Conservation (phyloP, 352 stramenopile genomes). For the Globisporangium parvum region DNA sequence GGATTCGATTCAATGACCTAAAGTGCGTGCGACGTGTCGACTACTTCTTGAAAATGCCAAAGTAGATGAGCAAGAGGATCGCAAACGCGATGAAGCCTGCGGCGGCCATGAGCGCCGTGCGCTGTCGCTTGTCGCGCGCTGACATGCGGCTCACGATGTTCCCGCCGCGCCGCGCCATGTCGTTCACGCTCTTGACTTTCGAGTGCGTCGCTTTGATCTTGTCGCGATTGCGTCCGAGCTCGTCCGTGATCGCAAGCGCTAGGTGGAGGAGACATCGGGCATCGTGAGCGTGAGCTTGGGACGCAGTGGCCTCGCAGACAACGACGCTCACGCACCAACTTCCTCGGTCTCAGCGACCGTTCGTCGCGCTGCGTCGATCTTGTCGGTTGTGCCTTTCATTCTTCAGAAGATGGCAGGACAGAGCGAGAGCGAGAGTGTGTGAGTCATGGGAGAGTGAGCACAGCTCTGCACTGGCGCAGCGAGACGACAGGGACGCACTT, state of each 20-base stretch:
- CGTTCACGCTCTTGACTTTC: slow-evolving; percentile 83
- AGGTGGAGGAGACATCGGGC: not conserved
- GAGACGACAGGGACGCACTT: slow-evolving; percentile 37
- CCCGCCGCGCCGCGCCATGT: slow-evolving; percentile 74
- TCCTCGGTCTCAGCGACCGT: slow-evolving; percentile 84
- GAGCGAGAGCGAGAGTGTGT: not conserved
- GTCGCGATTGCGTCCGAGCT: slow-evolving; percentile 77
- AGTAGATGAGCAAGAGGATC: slow-evolving; percentile 86
- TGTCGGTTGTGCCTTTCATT: slow-evolving; percentile 82
- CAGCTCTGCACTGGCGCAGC: not conserved
- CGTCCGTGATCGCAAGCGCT: slow-evolving; percentile 78
- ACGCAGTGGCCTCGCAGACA: not conserved
- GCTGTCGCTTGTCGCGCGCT: slow-evolving; percentile 77
- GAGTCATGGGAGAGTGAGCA: not conserved
- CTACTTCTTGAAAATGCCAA: slow-evolving; percentile 86
- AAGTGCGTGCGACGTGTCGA: not conserved
- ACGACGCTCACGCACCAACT: slow-evolving; percentile 44
- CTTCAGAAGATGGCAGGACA: slow-evolving; percentile 16
- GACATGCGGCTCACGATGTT: slow-evolving; percentile 85
- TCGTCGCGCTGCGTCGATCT: slow-evolving; percentile 67
- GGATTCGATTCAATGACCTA: not conserved
- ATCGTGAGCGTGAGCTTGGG: not conserved
- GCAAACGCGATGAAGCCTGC: slow-evolving; percentile 77
- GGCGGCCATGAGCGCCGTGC: slow-evolving; percentile 57
- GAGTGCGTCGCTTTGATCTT: slow-evolving; percentile 79